Evolutionary conservation across 306 rosid species (phyloP).

Genomic region (Lagenaria siceraria): DNA sequence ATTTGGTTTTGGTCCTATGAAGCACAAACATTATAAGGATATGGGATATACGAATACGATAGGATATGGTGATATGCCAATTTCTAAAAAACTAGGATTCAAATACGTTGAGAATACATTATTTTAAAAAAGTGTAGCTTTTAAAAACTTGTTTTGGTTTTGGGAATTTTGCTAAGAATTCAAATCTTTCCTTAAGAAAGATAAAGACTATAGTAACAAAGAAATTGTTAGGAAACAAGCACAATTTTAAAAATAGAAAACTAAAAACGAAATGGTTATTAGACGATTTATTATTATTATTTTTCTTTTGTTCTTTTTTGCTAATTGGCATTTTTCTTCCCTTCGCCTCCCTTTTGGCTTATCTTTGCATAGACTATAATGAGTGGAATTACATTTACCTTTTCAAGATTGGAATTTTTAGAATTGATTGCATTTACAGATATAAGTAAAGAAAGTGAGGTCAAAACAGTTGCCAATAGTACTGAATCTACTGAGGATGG

Average conservation of each 20-base stretch:
- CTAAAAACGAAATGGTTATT: background rate
- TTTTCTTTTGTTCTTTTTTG: background rate
- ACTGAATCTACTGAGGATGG: constrained; percentile 18
- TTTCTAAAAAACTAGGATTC: no score
- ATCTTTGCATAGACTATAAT: background rate
- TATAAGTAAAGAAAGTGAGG: constrained; percentile 33
- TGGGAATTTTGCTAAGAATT: background rate
- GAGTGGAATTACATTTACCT: background rate
- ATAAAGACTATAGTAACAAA: background rate
- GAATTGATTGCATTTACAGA: constrained; percentile 27
- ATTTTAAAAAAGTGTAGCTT: background rate
- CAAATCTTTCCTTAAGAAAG: background rate
- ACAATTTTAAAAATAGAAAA: background rate
- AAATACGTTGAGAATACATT: no score
- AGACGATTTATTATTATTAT: no score
- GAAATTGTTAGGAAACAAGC: background rate
- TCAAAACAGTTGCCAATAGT: constrained; percentile 32
- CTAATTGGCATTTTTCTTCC: background rate
- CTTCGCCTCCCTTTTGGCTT: background rate
- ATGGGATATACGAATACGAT: no score
- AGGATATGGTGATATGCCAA: no score
- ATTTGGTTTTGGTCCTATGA: no score
- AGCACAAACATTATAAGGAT: no score
- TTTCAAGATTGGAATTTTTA: background rate
- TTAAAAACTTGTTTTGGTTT: background rate